A percentile compares a stretch with the other conserved stretches of the same genome.
Conservation (phyloP, 1,284 basidiomycete genomes). For the Naganishia cerealis region DNA sequence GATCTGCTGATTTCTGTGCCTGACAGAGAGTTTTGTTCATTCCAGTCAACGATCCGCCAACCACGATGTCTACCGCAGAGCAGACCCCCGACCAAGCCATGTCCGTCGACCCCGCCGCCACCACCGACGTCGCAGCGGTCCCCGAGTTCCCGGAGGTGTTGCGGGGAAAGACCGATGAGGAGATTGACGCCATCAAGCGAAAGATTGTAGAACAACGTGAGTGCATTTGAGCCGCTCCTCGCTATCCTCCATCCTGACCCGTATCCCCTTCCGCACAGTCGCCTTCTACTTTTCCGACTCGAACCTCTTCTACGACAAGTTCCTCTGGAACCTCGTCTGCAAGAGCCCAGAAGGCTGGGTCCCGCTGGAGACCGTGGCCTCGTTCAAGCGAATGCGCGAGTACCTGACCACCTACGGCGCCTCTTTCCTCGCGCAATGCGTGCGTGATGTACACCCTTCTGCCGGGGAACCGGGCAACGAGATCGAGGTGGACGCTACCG, state of each 20-base stretch:
- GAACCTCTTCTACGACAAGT: conserved; percentile 96
- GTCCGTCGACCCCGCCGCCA: neutral
- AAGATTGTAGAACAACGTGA: conserved; percentile 33
- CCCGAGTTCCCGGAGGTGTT: conserved; percentile 29
- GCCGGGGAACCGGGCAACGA: conserved; percentile 54
- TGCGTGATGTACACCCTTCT: conserved; percentile 56
- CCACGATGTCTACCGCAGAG: neutral
- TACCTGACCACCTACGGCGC: conserved; percentile 61
- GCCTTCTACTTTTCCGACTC: conserved; percentile 69
- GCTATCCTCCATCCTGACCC: neutral
- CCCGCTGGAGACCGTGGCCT: conserved; percentile 78
- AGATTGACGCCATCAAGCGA: conserved; percentile 33
- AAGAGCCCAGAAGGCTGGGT: conserved; percentile 82
- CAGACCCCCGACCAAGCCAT: neutral
- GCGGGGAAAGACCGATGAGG: conserved; percentile 32
- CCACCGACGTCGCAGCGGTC: neutral
- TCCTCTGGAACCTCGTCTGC: conserved; percentile 88
- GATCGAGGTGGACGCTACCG: conserved; percentile 53
- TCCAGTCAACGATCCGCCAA: neutral
- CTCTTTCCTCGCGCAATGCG: conserved; percentile 66
- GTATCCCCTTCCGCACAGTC: conserved; percentile 7
- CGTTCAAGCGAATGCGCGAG: conserved; percentile 94
- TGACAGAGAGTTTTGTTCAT: neutral
- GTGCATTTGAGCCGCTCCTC: neutral
- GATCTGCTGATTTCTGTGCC: neutral